These are phyloP conservation scores for Dalbergia cultrata DNA, from an alignment of 306 rosid species.

Conservation along the genomic window DNA sequence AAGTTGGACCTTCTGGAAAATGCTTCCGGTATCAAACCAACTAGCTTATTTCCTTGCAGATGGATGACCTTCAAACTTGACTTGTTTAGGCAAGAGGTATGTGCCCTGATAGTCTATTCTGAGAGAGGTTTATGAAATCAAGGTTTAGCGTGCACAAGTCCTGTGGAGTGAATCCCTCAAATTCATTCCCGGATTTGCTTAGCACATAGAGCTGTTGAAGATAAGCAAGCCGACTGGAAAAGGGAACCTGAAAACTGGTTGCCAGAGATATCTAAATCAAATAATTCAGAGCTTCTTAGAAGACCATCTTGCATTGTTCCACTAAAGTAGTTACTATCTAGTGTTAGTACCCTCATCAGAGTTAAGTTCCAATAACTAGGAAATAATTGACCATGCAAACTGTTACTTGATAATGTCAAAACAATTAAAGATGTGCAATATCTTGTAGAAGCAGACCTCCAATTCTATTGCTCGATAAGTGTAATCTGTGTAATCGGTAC, in stretches of 20 bases:
- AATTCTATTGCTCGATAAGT: constrained; percentile 23
- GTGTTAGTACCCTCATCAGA: neutral
- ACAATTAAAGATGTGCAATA: too few species aligned
- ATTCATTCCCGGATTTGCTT: neutral
- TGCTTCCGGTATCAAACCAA: constrained; percentile 10
- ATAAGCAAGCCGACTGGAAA: constrained; percentile 16
- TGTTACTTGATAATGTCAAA: constrained; percentile 32
- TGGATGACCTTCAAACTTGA: constrained; percentile 22
- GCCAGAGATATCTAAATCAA: neutral
- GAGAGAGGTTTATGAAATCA: constrained; percentile 27
- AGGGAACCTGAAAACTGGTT: neutral
- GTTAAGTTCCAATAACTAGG: constrained; percentile 9
- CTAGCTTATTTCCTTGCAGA: constrained; percentile 22
- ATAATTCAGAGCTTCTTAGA: neutral
- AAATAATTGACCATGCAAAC: constrained; percentile 15
- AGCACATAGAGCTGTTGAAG: neutral
- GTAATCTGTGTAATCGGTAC: neutral
- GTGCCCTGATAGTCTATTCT: neutral
- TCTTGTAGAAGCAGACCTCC: constrained; percentile 21
- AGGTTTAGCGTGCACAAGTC: constrained; percentile 12
- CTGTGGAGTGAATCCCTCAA: constrained; percentile 16
- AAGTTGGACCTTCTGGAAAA: constrained; percentile 27
- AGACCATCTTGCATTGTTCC: constrained; percentile 5
- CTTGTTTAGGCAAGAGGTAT: constrained; percentile 7
- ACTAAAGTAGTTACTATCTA: neutral